These are phyloP conservation scores for Rubia peregrina DNA, from an alignment of 305 asterid genomes.

Conservation along the genomic window DNA sequence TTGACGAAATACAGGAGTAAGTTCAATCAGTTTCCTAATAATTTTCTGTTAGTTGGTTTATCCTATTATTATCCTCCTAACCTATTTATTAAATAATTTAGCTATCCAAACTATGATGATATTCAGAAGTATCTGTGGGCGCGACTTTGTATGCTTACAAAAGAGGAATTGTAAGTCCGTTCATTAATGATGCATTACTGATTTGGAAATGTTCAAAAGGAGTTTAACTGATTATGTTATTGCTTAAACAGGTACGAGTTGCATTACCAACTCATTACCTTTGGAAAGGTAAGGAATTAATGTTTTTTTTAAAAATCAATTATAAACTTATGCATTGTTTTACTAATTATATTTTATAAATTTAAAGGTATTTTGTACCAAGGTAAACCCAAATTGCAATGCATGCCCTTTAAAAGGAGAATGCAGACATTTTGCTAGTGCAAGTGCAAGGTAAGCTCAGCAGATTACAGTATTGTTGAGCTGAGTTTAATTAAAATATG, in stretches of 20 bases:
- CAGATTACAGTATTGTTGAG: too few relatives aligned
- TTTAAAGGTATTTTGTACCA: slow-evolving; percentile 53
- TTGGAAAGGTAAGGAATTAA: slow-evolving; percentile 45
- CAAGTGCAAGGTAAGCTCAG: slow-evolving; percentile 39
- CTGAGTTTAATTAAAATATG: too few relatives aligned
- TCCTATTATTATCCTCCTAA: neutral
- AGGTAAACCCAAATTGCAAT: slow-evolving; percentile 45
- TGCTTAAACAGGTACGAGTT: slow-evolving; percentile 41
- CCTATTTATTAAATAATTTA: slow-evolving; percentile 16
- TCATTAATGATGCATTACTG: neutral
- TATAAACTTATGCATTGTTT: neutral
- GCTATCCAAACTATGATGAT: slow-evolving; percentile 49
- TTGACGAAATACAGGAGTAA: slow-evolving; percentile 47
- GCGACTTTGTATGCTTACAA: slow-evolving; percentile 26
- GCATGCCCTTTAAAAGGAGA: slow-evolving; percentile 54
- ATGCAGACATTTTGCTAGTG: slow-evolving; percentile 60
- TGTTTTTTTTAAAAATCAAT: neutral
- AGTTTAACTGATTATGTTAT: neutral
- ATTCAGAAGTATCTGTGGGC: slow-evolving; percentile 66
- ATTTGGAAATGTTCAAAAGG: neutral
- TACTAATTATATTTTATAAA: neutral
- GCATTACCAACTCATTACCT: slow-evolving; percentile 56
- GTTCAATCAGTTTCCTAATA: neutral
- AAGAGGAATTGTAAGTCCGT: slow-evolving; percentile 32
- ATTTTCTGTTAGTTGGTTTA: neutral